A percentile compares a stretch with the other conserved stretches of the same genome.
Conservation (phyloP, 768 basidiomycete species). For the Udeniomyces megalosporus region DNA sequence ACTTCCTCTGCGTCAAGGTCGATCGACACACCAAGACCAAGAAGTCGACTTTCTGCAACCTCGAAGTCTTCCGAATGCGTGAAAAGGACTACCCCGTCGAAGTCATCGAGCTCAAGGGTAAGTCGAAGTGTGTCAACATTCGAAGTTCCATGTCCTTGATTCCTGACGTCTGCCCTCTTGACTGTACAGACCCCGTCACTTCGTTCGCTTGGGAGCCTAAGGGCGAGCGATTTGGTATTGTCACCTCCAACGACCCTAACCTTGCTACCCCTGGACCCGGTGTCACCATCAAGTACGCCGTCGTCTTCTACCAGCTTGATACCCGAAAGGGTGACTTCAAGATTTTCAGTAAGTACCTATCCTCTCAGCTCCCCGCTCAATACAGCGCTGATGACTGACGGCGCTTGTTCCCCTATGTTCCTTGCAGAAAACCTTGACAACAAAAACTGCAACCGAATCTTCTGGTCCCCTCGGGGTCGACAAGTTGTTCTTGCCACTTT, state of each 20-base stretch:
- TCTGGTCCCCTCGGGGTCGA: constrained; percentile 92
- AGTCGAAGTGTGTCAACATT: constrained; percentile 2
- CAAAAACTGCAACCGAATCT: constrained; percentile 80
- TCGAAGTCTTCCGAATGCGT: constrained; percentile 91
- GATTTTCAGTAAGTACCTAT: constrained; percentile 49
- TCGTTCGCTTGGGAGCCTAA: constrained; percentile 99
- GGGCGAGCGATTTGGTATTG: constrained; percentile 87
- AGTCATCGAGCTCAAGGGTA: constrained; percentile 91
- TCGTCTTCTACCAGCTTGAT: constrained; percentile 91
- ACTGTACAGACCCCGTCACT: constrained; percentile 59
- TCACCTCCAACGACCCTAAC: constrained; percentile 86
- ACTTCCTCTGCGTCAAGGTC: constrained; percentile 96
- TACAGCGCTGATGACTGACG: too few species aligned
- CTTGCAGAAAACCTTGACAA: constrained; percentile 51
- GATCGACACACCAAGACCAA: constrained; percentile 91
- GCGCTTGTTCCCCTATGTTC: not conserved
- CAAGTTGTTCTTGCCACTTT: constrained; percentile 92
- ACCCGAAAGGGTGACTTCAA: constrained; percentile 83
- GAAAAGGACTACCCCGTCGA: constrained; percentile 98
- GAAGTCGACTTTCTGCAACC: constrained; percentile 93
- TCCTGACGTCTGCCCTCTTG: not conserved
- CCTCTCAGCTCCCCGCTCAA: too few species aligned
- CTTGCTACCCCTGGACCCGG: constrained; percentile 77
- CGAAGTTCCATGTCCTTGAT: not conserved
- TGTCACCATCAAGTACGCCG: constrained; percentile 86